Evolutionary conservation across 768 basidiomycete genomes (phyloP), one percentile per base, ranked within the genome.

Genomic region (Sporobolomyces roseus): DNA sequence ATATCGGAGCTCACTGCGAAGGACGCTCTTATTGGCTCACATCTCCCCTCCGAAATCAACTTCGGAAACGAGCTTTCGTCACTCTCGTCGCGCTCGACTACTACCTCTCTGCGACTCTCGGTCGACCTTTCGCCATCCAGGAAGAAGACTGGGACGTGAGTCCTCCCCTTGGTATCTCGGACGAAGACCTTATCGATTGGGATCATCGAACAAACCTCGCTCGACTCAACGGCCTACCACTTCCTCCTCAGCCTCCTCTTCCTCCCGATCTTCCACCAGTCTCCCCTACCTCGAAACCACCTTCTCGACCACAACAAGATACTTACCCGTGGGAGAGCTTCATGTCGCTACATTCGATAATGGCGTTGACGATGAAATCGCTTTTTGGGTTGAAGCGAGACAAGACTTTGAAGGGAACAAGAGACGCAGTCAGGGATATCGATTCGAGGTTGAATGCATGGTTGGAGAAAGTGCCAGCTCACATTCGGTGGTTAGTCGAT

Each of bases 11-110:
- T 1, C 90, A 91, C 77, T 82, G 86, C 54, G 85, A 81, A 75
- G 85, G 82, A 71, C 81, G 83, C 66, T 68, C 16, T 49, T 75
- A 50, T 17, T 77, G 63, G 75, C 64, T 64, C 55, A 29, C 63
- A 12, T 81, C 74, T 70, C 83, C 60, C 0, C 62, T 79, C 9
- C 87, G 90, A 70, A 83, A 86, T 62, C 89, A 91, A 76, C 80
- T 88, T 27, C 88, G 87, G 85, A 88, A 88, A 75, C 84, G 90
- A 32, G 86, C 85, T 0, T 89, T 90, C 75, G 90, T 88, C 88
- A 32, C 49, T 9, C 43, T 73, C 35, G 38, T 49, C 29, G 35
- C 48, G 9, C 16, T 64, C 23, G 68, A 74, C 66, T 64, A 63
- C 21, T 51, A 21, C 49, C 76, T 77, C 9, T 80, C 79, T 46